Percentiles rank a stretch among this genome's conserved stretches.
These are phyloP conservation scores for Candida glaebosa DNA, from an alignment of 805 yeast genomes.

Conservation along the genomic window DNA sequence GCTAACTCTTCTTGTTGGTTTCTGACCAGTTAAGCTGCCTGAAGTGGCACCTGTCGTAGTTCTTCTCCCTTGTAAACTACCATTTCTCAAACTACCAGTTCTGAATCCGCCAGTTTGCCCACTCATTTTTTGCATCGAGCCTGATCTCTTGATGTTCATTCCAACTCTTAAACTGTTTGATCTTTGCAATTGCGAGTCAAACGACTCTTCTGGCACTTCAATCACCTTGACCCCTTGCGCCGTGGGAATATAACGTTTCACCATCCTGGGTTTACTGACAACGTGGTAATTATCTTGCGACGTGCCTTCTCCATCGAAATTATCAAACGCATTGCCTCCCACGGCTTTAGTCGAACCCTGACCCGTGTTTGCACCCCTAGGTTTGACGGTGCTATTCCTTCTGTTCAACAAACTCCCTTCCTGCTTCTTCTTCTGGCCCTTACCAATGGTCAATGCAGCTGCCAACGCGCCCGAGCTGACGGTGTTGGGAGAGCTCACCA, in stretches of 20 bases:
- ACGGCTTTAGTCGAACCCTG: background rate
- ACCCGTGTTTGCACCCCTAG: background rate
- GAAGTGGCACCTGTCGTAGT: background rate
- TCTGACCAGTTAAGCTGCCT: background rate
- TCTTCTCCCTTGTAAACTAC: background rate
- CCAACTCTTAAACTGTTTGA: constrained; percentile 38
- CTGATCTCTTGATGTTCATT: constrained; percentile 21
- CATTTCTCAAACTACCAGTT: background rate
- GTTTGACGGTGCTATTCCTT: background rate
- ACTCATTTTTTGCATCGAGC: constrained; percentile 12
- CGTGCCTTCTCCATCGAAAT: background rate
- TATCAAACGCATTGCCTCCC: constrained; percentile 1
- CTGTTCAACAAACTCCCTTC: constrained; percentile 6
- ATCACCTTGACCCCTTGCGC: constrained; percentile 66
- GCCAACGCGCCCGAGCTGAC: constrained; percentile 36
- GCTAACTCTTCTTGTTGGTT: background rate
- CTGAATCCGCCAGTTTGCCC: background rate
- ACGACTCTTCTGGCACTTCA: constrained; percentile 57
- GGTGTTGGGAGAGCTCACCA: constrained; percentile 36
- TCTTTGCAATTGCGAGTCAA: constrained; percentile 36
- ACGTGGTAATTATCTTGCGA: background rate
- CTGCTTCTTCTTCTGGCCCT: constrained; percentile 13
- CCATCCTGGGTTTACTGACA: constrained; percentile 27
- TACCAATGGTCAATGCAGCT: constrained; percentile 43
- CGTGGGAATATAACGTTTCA: constrained; percentile 71